Evolutionary conservation across 352 stramenopile species (phyloP), one percentile per base, ranked within the genome.

Genomic region (Phytophthora pluvialis): DNA sequence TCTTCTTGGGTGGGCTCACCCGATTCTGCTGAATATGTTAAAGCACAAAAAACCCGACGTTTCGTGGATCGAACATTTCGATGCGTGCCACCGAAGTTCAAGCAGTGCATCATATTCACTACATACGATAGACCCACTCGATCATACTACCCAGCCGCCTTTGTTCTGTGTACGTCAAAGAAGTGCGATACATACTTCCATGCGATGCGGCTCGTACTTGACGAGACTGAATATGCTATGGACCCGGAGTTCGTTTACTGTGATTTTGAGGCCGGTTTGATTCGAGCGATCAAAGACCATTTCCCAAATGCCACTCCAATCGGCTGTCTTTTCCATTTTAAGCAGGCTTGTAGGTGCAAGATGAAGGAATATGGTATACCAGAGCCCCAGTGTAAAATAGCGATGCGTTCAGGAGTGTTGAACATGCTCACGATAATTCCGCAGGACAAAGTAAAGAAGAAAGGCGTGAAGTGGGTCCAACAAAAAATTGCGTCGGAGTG

Each of bases 41-140:
- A 57, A 65, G 5, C 64, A 67, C 15, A 47, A 51, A 3, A 40
- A 42, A 8, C 67, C 42, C 4, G 32, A 44, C 0, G 1, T 77
- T 76, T 76, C 21, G 29, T 76, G 1, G 72, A 80, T 44, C 68
- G 64, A 0, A 73, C 58, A 4, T 73, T 77, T 33, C 47, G 54
- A 4, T 64, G 44, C 25, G 57, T 66, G 2, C 64, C 58, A 1
- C n/a, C 28, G 0, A 40, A 39, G 1, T 70, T 73, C 29, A 55
- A 60, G 1, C 45, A 64, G 8, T 77, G 58, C 12, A 4, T 71
- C 9, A 9, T 68, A 4, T 26, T 70, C 16, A 67, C 62, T 10
- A 44, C 55, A 0, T 72, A 62, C 32, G 58, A 73, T 8, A 6
- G n/a, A 13, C 28, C 45, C 0, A 61, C 46, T 1, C 26, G 35